These are phyloP conservation scores for Lachancea dasiensis DNA, from an alignment of 805 yeast genomes.

Conservation along the genomic window DNA sequence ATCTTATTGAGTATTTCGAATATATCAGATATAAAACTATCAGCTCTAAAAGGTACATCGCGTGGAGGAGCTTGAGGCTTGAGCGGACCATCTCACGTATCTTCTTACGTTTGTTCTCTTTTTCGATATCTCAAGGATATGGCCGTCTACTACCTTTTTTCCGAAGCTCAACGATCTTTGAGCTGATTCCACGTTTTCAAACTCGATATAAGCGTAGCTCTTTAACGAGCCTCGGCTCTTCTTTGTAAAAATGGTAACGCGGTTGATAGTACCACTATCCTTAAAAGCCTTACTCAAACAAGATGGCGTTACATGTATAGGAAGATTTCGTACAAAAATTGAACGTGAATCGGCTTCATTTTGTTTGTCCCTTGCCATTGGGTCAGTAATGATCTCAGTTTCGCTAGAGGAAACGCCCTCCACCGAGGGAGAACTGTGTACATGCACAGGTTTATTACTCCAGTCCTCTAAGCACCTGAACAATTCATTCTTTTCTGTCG, in stretches of 20 bases:
- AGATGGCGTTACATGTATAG: constrained; percentile 44
- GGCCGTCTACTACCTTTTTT: constrained; percentile 40
- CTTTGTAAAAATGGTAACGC: constrained; percentile 44
- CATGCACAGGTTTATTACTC: constrained; percentile 1
- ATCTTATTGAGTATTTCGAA: no score
- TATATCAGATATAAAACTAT: no score
- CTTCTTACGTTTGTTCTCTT: constrained; percentile 55
- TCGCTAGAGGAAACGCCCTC: neutral
- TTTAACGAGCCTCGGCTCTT: constrained; percentile 42
- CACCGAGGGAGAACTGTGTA: neutral
- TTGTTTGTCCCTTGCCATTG: constrained; percentile 23
- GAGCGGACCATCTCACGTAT: constrained; percentile 20
- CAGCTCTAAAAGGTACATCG: no score
- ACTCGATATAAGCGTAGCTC: constrained; percentile 63
- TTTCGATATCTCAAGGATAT: constrained; percentile 41
- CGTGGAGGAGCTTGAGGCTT: no score
- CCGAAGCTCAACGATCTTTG: constrained; percentile 41
- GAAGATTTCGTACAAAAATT: constrained; percentile 48
- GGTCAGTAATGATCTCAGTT: neutral
- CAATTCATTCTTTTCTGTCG: no score
- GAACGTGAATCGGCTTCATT: constrained; percentile 48
- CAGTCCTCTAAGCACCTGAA: neutral
- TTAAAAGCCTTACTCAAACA: constrained; percentile 44
- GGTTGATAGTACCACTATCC: constrained; percentile 40
- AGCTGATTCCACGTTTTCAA: constrained; percentile 39